phyloP scores from a whole-genome alignment of 108 stramenopile genomes.

The Thalassiosira profunda region DNA sequence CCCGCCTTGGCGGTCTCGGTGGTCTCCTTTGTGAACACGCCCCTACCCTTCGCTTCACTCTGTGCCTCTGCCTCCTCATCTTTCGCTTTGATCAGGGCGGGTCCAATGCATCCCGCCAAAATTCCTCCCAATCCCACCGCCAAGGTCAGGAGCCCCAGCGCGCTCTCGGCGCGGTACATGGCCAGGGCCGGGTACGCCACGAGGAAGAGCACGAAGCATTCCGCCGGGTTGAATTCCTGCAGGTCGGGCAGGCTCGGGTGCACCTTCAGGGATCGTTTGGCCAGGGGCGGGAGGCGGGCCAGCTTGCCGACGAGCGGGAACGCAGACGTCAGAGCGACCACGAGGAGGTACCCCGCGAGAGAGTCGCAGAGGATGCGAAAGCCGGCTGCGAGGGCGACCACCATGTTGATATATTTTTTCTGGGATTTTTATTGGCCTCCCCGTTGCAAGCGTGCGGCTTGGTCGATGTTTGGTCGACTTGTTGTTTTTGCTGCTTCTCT shows the following conservation, averaged over 20 bases:
- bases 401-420: neutral
- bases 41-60: neutral
- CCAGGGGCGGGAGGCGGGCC: neutral
- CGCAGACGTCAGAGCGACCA: neutral
- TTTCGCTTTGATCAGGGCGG: neutral
- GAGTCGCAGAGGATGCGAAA: conserved; percentile 2
- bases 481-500: neutral
- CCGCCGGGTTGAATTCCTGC: neutral
- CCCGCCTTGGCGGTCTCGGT: neutral
- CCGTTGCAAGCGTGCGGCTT: neutral
- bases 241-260: neutral
- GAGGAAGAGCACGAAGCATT: conserved; percentile 14
- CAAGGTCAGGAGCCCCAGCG: neutral
- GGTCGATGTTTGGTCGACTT: neutral
- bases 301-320: neutral
- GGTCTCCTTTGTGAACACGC: neutral
- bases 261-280: neutral
- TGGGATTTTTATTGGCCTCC: neutral
- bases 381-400: neutral
- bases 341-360: conserved; percentile 9
- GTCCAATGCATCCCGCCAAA: neutral
- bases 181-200: conserved; percentile 9
- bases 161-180: conserved; percentile 7
- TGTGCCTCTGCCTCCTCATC: neutral
- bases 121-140: neutral